Evolutionary conservation across 73 alveolate species (phyloP).

Genomic region (Blepharisma stoltei): DNA sequence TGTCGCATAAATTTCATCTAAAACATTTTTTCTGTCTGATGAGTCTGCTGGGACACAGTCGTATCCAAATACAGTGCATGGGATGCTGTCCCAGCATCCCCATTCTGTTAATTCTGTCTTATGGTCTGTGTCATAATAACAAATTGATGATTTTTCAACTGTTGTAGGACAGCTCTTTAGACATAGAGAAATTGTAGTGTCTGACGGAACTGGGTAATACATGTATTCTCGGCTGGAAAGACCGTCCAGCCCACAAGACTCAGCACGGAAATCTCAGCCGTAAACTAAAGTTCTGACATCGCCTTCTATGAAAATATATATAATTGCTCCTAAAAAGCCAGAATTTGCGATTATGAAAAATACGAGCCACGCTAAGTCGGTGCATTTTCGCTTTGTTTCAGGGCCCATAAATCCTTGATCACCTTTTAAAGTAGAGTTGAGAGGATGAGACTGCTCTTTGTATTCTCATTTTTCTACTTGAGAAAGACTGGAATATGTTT

Average conservation of each 20-base stretch:
- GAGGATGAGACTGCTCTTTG: no score
- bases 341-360: neutral
- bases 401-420: neutral
- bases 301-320: neutral
- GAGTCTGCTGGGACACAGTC: constrained; percentile 10
- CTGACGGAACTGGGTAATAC: neutral
- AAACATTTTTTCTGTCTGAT: neutral
- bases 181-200: neutral
- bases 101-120: neutral
- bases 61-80: neutral
- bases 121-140: neutral
- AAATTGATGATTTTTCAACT: neutral
- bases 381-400: neutral
- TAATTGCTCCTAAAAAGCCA: neutral
- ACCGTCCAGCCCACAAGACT: neutral
- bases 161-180: neutral
- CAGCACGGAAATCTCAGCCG: neutral
- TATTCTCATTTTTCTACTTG: no score
- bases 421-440: no score
- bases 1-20: neutral
- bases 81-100: neutral
- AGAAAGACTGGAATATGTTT: no score
- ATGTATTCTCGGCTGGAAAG: neutral
- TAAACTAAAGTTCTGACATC: neutral
- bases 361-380: neutral